Conservation (phyloP, 2,329 filamentous ascomycete genomes). For the Sporothrix protearum region DNA sequence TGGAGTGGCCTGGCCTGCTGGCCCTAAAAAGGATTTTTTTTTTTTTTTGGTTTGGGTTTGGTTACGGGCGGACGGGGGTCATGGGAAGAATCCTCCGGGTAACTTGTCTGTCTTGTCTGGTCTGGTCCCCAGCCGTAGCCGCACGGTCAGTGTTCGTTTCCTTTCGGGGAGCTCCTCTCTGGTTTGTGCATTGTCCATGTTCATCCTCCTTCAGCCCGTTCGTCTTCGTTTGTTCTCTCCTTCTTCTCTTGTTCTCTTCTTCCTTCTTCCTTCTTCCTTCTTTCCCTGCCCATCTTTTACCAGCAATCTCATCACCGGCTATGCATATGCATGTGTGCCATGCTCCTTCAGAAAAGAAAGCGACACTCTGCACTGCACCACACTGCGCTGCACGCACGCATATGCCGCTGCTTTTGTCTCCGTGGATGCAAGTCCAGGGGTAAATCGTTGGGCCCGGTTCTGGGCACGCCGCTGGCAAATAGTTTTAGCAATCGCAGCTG, state of each 20-base stretch:
- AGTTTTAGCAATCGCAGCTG: not conserved
- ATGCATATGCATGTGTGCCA: slow-evolving; percentile 12
- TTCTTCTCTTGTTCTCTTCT: not conserved
- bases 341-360: not conserved
- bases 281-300: not conserved
- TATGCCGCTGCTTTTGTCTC: not conserved
- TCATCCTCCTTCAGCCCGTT: not conserved
- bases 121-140: not conserved
- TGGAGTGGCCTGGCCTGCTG: too few species aligned
- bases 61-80: not conserved
- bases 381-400: not conserved
- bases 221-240: not conserved
- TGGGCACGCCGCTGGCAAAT: too few species aligned
- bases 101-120: not conserved
- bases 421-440: not conserved
- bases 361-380: not conserved
- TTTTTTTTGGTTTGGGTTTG: not conserved
- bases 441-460: not conserved
- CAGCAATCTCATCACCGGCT: not conserved
- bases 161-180: too few species aligned
- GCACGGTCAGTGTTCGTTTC: not conserved
- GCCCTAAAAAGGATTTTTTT: not conserved
- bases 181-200: not conserved
- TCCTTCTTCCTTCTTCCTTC: not conserved
- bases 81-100: not conserved